Conservation (phyloP, 106 monocot species). For the Platanthera guangdongensis region DNA sequence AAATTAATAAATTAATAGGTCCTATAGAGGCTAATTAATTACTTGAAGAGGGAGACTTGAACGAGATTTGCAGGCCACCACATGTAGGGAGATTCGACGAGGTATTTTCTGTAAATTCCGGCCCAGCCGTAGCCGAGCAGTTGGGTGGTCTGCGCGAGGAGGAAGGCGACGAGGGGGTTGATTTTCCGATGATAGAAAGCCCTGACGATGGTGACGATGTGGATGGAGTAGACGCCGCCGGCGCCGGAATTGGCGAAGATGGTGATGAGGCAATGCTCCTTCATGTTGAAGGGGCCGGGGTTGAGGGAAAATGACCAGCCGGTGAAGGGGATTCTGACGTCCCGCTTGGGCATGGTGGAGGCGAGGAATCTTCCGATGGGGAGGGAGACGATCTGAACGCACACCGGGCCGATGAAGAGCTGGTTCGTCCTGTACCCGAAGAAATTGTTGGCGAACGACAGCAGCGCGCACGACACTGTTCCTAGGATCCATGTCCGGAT, state of each 20-base stretch:
- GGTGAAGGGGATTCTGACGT: conserved; percentile 6
- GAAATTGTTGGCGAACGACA: conserved; percentile 18
- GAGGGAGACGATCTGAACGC: conserved; percentile 13
- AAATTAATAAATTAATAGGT: too few species aligned
- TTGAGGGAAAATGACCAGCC: conserved; percentile 15
- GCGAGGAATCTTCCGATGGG: conserved; percentile 24
- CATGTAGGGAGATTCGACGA: conserved; percentile 58
- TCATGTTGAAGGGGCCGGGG: conserved; percentile 19
- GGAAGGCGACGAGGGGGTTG: neutral
- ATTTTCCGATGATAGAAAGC: conserved; percentile 10
- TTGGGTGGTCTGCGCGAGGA: conserved; percentile 14
- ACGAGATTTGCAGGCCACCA: conserved; percentile 63
- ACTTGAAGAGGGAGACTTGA: conserved; percentile 58
- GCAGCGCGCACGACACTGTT: conserved; percentile 2
- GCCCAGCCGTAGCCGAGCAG: conserved; percentile 59
- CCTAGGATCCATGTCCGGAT: conserved; percentile 25
- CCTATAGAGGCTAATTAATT: neutral
- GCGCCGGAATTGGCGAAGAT: conserved; percentile 16
- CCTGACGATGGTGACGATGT: conserved; percentile 12
- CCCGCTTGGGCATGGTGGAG: conserved; percentile 2
- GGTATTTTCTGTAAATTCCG: conserved; percentile 38
- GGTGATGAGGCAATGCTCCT: conserved; percentile 27
- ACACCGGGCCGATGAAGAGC: neutral
- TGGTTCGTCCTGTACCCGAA: conserved; percentile 9
- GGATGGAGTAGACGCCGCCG: conserved; percentile 6